Evolutionary conservation across 2,329 filamentous ascomycete species (phyloP).

Genomic region (Pseudocercospora pini-densiflorae): DNA sequence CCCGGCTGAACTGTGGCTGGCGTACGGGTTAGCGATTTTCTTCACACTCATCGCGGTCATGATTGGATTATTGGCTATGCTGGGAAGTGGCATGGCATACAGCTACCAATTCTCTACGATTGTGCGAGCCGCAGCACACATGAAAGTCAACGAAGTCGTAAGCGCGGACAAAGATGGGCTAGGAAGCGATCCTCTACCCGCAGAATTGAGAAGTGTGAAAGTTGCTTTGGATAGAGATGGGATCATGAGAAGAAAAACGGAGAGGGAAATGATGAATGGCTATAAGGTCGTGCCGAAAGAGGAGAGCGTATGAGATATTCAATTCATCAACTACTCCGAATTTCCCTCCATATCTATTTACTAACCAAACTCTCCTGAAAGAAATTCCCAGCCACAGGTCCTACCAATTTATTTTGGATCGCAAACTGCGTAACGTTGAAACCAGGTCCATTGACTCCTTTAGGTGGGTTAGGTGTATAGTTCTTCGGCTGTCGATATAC

Average conservation of each 20-base stretch:
- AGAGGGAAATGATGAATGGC: background rate
- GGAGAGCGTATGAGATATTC: too few relatives aligned
- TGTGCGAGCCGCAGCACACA: constrained; percentile 5
- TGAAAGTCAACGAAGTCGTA: background rate
- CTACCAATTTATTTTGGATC: too few relatives aligned
- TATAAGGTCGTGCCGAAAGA: too few relatives aligned
- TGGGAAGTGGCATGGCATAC: constrained; percentile 19
- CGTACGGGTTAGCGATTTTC: constrained; percentile 25
- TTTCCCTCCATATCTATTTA: too few relatives aligned
- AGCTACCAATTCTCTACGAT: constrained; percentile 29
- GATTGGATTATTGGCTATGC: constrained; percentile 16
- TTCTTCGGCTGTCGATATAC: too few relatives aligned
- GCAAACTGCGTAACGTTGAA: too few relatives aligned
- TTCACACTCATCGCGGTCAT: constrained; percentile 15
- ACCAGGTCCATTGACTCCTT: too few relatives aligned
- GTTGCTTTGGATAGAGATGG: background rate
- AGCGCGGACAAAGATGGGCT: background rate
- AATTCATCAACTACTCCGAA: too few relatives aligned
- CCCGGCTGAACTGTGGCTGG: constrained; percentile 17
- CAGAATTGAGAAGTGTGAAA: background rate
- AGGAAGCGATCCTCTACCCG: background rate
- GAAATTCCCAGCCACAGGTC: too few relatives aligned
- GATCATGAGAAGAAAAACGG: background rate
- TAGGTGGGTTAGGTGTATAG: too few relatives aligned
- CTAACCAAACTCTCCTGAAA: too few relatives aligned